Evolutionary conservation across 305 asterid genomes (phyloP).

Genomic region (Fraxinus xanthoxyloides): DNA sequence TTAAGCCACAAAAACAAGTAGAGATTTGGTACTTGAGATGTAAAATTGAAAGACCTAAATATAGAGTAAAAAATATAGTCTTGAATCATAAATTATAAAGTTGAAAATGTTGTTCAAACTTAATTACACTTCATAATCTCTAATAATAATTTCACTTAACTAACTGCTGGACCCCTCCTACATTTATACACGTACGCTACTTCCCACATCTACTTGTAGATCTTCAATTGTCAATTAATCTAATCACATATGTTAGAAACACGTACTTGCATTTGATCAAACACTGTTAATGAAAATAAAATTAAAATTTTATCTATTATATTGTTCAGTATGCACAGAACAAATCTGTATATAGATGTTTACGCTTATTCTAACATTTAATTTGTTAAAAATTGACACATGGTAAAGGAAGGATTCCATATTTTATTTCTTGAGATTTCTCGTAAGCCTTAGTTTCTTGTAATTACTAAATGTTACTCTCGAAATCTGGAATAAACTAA

Average conservation of each 20-base stretch:
- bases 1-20: neutral
- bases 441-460: neutral
- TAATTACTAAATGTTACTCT: neutral
- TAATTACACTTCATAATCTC: constrained; percentile 26
- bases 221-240: neutral
- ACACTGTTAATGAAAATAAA: neutral
- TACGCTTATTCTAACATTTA: neutral
- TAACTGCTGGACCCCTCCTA: constrained; percentile 2
- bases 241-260: neutral
- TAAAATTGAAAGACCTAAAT: neutral
- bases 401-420: neutral
- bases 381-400: neutral
- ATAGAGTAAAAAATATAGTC: neutral
- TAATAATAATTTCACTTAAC: constrained; percentile 20
- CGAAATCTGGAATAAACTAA: neutral
- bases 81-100: constrained; percentile 16
- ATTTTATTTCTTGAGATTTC: neutral
- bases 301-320: too few species aligned
- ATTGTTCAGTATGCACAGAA: neutral
- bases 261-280: neutral
- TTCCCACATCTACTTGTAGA: neutral
- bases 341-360: too few species aligned
- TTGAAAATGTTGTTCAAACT: constrained; percentile 10
- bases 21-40: constrained; percentile 9
- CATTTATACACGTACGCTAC: constrained; percentile 24